A percentile compares a stretch with the other conserved stretches of the same genome.
phyloP scores from a whole-genome alignment of 2,329 filamentous ascomycete genomes.

The Colletotrichum zoysiae region DNA sequence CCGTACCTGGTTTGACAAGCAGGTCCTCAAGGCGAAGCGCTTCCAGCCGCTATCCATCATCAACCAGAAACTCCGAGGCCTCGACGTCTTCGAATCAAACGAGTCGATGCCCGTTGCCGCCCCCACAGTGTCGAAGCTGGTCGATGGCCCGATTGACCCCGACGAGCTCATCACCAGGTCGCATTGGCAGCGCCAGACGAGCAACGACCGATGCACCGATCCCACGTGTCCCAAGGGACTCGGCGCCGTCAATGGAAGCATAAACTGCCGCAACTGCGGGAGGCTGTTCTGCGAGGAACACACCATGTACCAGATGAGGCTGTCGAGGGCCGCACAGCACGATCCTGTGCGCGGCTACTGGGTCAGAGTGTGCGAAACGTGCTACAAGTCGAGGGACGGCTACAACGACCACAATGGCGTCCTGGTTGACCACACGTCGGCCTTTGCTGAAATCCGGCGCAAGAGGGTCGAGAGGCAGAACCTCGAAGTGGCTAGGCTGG shows the following conservation, averaged over 20 bases:
- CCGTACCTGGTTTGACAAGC: conserved; percentile 96
- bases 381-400: conserved; percentile 94
- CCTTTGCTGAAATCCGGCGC: conserved; percentile 78
- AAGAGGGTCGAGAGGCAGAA: conserved; percentile 86
- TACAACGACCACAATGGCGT: conserved; percentile 90
- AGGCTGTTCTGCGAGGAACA: conserved; percentile 96
- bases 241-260: conserved; percentile 81
- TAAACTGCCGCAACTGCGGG: conserved; percentile 95
- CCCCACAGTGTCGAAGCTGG: conserved; percentile 53
- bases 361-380: conserved; percentile 98
- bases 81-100: conserved; percentile 96
- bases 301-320: conserved; percentile 99
- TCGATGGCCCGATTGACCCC: conserved; percentile 72
- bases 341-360: conserved; percentile 92
- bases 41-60: conserved; percentile 92
- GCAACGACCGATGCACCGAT: conserved; percentile 86
- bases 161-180: conserved; percentile 89
- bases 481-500: conserved; percentile 88
- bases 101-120: conserved; percentile 65
- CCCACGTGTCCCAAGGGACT: conserved; percentile 85
- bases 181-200: conserved; percentile 87
- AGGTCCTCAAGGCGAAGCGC: conserved; percentile 91
- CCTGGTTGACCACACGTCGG: conserved; percentile 77
- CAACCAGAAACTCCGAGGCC: conserved; percentile 92
- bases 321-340: conserved; percentile 88